Base-by-base conservation (phyloP, 2,329 filamentous ascomycete genomes). In the Tolypocladium pustulatum region DNA sequence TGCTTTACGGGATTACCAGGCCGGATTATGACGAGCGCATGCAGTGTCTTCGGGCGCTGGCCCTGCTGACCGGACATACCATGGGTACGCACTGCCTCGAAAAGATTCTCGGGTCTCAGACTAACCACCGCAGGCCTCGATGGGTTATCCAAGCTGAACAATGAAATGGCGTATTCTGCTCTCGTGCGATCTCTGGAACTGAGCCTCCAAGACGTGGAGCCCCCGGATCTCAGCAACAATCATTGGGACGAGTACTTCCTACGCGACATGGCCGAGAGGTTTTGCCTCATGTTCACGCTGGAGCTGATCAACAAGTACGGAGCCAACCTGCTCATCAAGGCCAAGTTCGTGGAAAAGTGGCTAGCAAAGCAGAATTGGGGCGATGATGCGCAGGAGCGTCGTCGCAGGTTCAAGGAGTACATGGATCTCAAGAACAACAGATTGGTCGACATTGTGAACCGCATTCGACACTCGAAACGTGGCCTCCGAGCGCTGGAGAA, bases 341-440 rank as follows among this genome's bases (percentile, higher is more conserved):
- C 86, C 41, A 79, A 80, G 8, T 83, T 92, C 61, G 79, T 92
- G 43, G 84, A 87, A 61, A 84, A 82, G 58, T 92, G 89, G 89
- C 79, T 92, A n/a, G 81, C 77, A 38, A 84, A 82, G 65, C 90
- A 91, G 69, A 81, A 84, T 9, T 91, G 88, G 76, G 88, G 87
- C 25, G 74, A 77, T 22, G 72, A 72, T 1, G 72, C 78, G 2
- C 78, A 81, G 58, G 80, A 84, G 60, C 74, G 78, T 46, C 74
- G 73, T n/a, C 72, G 68, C 20, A 84, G 81, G 63, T 87, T 86
- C 65, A 71, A 70, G 27, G 70, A 75, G 36, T 82, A 84, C 68
- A 71, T 79, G 72, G 65, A 74, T 27, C 69, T 72, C 65, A 76
- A 79, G 66, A 72, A 74, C 65, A 87, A 81, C 69, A 66, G 72